These are phyloP conservation scores for Boletus calvinii DNA, from an alignment of 1,284 basidiomycete species.

Conservation along the genomic window DNA sequence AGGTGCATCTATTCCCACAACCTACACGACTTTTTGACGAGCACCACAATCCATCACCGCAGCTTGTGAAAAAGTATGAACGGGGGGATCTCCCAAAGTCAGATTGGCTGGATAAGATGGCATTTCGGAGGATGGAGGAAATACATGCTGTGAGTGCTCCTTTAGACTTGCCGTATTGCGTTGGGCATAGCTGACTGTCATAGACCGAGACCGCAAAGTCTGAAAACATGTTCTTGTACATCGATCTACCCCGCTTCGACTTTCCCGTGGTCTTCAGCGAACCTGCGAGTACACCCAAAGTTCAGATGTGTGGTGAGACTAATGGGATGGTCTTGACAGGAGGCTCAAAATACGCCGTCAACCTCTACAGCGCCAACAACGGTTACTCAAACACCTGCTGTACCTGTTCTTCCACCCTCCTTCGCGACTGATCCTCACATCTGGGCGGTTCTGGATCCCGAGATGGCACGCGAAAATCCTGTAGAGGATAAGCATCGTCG, in stretches of 20 bases:
- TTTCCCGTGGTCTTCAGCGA: slow-evolving; percentile 98
- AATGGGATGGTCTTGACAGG: slow-evolving; percentile 24
- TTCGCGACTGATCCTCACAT: slow-evolving; percentile 66
- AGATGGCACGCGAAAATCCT: slow-evolving; percentile 87
- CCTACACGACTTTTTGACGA: not conserved
- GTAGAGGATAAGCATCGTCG: slow-evolving; percentile 97
- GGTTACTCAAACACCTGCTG: slow-evolving; percentile 40
- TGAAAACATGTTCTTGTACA: slow-evolving; percentile 87
- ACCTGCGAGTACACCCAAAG: slow-evolving; percentile 48
- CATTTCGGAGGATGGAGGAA: slow-evolving; percentile 92
- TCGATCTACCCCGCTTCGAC: slow-evolving; percentile 96
- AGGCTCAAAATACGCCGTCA: slow-evolving; percentile 38
- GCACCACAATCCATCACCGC: not conserved
- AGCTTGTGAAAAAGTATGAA: slow-evolving; percentile 96
- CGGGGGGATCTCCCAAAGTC: slow-evolving; percentile 90
- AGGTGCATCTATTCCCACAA: slow-evolving; percentile 49
- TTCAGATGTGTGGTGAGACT: not conserved
- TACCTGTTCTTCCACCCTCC: slow-evolving; percentile 46
- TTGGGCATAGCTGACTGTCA: not conserved
- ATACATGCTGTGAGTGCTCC: slow-evolving; percentile 72
- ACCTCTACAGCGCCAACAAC: slow-evolving; percentile 39
- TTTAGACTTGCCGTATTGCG: not conserved
- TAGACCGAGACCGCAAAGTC: slow-evolving; percentile 88
- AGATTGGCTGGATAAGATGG: slow-evolving; percentile 94
- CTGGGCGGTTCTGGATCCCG: slow-evolving; percentile 93